Conservation (phyloP, 2,329 filamentous ascomycete species). For the Aspergillus candidus region DNA sequence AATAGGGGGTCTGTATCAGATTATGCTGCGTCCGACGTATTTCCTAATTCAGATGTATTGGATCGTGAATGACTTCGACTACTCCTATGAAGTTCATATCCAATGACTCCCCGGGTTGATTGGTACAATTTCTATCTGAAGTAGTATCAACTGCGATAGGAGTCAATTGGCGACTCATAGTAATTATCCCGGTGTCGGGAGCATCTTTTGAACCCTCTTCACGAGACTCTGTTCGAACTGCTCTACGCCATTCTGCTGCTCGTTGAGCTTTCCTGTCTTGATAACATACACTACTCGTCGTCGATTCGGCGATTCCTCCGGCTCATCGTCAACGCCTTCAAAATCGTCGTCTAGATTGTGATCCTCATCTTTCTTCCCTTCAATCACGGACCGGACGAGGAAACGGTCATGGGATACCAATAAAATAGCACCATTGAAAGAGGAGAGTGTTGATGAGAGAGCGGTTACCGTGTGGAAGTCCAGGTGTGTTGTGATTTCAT, state of each 20-base stretch:
- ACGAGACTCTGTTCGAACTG: constrained; percentile 61
- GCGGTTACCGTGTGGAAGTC: constrained; percentile 76
- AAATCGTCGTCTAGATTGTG: constrained; percentile 38
- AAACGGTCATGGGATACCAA: constrained; percentile 78
- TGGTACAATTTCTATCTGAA: too few relatives aligned
- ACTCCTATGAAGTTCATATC: too few relatives aligned
- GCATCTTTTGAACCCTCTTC: constrained; percentile 50
- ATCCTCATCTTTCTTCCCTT: constrained; percentile 48
- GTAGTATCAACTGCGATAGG: too few relatives aligned
- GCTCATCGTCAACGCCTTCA: constrained; percentile 44
- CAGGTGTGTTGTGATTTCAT: constrained; percentile 79
- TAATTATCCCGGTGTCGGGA: constrained; percentile 12
- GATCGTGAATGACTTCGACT: too few relatives aligned
- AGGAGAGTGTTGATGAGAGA: constrained; percentile 58
- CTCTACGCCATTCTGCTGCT: constrained; percentile 55
- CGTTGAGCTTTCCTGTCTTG: constrained; percentile 51
- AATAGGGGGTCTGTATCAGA: too few relatives aligned
- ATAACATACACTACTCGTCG: constrained; percentile 57
- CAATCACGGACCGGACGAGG: constrained; percentile 68
- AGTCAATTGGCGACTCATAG: too few relatives aligned
- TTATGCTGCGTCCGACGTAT: too few relatives aligned
- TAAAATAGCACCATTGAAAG: constrained; percentile 68
- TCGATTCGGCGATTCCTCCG: constrained; percentile 35
- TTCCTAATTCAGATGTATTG: too few relatives aligned
- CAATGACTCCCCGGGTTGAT: too few relatives aligned